These are phyloP conservation scores for Tulasnella sp. DNA, from an alignment of 768 basidiomycete species.

Conservation along the genomic window DNA sequence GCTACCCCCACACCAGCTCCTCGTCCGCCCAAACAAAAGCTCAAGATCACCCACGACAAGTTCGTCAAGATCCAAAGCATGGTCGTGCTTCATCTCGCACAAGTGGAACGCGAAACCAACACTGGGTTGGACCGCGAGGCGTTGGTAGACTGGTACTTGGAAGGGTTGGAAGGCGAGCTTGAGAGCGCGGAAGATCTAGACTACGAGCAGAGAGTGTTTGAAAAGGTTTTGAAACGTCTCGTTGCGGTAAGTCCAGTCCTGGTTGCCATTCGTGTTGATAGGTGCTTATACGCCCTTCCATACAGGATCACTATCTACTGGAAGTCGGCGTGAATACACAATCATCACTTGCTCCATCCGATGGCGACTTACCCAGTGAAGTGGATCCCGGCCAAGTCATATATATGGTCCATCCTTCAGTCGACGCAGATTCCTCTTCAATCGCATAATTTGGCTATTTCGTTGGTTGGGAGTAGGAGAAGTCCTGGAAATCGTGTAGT, in stretches of 20 bases:
- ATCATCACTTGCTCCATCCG: conserved; percentile 68
- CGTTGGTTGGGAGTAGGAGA: not conserved
- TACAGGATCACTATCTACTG: conserved; percentile 80
- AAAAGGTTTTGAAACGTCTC: conserved; percentile 85
- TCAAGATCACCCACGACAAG: conserved; percentile 95
- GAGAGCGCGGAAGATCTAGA: conserved; percentile 85
- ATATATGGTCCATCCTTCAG: conserved; percentile 90
- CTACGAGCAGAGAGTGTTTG: conserved; percentile 86
- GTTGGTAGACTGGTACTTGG: conserved; percentile 95
- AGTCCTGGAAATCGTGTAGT: not conserved
- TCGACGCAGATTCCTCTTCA: conserved; percentile 61
- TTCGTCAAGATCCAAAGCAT: conserved; percentile 89
- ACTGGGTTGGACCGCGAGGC: conserved; percentile 86
- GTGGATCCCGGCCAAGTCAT: conserved; percentile 69
- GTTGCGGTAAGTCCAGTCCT: conserved; percentile 69
- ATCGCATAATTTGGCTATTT: not conserved
- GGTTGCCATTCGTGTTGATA: not conserved
- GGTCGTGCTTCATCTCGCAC: conserved; percentile 78
- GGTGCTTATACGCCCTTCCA: conserved; percentile 15
- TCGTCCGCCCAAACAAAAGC: conserved; percentile 57
- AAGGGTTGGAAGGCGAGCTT: conserved; percentile 81
- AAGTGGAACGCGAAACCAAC: conserved; percentile 74
- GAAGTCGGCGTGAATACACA: conserved; percentile 83
- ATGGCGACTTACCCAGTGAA: conserved; percentile 55
- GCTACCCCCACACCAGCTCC: conserved; percentile 47